phyloP scores from a whole-genome alignment of 129 eudicot genomes.

The Tagetes erecta region DNA sequence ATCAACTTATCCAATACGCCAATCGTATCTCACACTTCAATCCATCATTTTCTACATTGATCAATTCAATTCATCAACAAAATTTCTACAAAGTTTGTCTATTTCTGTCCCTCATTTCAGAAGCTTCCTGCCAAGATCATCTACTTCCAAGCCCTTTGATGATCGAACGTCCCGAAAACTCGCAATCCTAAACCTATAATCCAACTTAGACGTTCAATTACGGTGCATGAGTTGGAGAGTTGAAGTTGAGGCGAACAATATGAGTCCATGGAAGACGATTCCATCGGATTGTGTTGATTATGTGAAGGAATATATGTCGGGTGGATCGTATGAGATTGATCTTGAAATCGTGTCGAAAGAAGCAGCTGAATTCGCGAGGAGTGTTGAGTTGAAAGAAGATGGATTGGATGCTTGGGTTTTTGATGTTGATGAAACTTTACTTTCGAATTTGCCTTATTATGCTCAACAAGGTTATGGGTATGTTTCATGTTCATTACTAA shows the following conservation, averaged over 20 bases:
- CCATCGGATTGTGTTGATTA: conserved; percentile 76
- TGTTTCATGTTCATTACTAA: too few relatives aligned
- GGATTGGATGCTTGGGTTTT: conserved; percentile 87
- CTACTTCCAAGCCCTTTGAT: conserved; percentile 21
- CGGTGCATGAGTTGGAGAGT: conserved; percentile 84
- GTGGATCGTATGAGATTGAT: conserved; percentile 48
- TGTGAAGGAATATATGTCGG: conserved; percentile 58
- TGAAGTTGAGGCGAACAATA: conserved; percentile 68
- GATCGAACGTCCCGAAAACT: conserved; percentile 33
- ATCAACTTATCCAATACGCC: not conserved
- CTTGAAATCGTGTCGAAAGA: conserved; percentile 61
- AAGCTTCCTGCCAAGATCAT: not conserved
- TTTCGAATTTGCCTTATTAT: conserved; percentile 92
- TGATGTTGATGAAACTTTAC: conserved; percentile 90
- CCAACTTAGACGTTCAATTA: conserved; percentile 20
- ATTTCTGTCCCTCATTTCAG: not conserved
- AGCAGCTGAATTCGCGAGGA: conserved; percentile 49
- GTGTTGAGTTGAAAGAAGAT: conserved; percentile 49
- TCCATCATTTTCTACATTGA: not conserved
- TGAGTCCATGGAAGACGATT: conserved; percentile 81
- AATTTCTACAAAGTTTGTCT: not conserved
- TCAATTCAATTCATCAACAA: not conserved
- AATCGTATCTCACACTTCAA: not conserved
- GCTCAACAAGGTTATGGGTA: conserved; percentile 84
- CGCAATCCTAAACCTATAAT: conserved; percentile 16